Percentiles rank a stretch among this genome's conserved stretches.
These are phyloP conservation scores for Aaosphaeria pasadenensis DNA, from an alignment of 2,329 filamentous ascomycete species.

Conservation along the genomic window DNA sequence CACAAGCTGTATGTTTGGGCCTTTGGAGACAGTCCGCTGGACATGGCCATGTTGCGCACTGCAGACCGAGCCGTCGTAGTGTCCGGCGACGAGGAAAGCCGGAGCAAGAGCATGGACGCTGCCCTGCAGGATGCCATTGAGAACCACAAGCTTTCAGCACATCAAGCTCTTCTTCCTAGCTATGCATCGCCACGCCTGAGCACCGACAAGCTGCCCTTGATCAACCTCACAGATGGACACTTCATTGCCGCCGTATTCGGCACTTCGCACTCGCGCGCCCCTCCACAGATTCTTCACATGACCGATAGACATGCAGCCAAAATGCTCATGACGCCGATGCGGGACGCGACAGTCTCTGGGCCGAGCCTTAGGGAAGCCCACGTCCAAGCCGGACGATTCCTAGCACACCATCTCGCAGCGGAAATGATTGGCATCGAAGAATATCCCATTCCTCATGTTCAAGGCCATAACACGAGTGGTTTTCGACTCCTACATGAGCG, in stretches of 20 bases:
- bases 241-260: slow-evolving; percentile 3
- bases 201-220: slow-evolving; percentile 41
- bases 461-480: too few species aligned
- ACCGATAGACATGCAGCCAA: slow-evolving; percentile 32
- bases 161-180: slow-evolving; percentile 49
- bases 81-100: slow-evolving; percentile 45
- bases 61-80: slow-evolving; percentile 57
- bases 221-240: slow-evolving; percentile 13
- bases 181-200: slow-evolving; percentile 43
- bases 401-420: too few species aligned
- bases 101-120: slow-evolving; percentile 54
- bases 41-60: slow-evolving; percentile 54
- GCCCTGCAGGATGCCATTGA: slow-evolving; percentile 45
- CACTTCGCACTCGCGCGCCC: too few species aligned
- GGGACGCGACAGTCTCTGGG: too few species aligned
- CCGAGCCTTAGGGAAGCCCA: slow-evolving; percentile 42
- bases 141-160: slow-evolving; percentile 37
- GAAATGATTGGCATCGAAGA: too few species aligned
- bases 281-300: slow-evolving; percentile 21
- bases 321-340: too few species aligned
- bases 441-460: too few species aligned
- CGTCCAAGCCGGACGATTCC: slow-evolving; percentile 36
- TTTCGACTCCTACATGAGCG: too few species aligned
- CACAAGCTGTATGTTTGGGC: slow-evolving; percentile 48
- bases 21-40: slow-evolving; percentile 60